Base-by-base conservation (phyloP, 2,329 filamentous ascomycete genomes). In the Cladosporium cucumerinum region DNA sequence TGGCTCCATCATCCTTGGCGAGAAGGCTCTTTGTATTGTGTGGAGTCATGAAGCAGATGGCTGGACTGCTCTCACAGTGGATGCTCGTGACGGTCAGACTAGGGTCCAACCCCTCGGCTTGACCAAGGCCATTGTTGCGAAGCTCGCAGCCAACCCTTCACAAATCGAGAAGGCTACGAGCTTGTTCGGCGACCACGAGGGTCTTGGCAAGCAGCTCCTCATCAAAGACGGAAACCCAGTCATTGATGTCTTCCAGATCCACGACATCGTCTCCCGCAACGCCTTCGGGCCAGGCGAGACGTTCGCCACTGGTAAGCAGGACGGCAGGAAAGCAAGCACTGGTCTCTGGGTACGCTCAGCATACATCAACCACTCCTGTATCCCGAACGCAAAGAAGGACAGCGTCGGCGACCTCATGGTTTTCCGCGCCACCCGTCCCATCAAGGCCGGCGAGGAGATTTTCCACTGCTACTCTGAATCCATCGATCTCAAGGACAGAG, bases 51-150 rank as follows among this genome's bases (percentile, higher is more conserved):
- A 66, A 34, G 30, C 46, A 26, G 66, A 68, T 18, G 72, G 73
- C 26, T 81, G 79, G 75, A 79, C 80, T 6, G 78, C 78, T 0
- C 79, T 82, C 57, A 77, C 81, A 1, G 81, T 80, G 70, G 78
- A 80, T 57, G 55, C 71, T 10, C 69, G 67, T n/a, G 66, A 71
- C 57, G 63, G 69, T 12, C 52, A 65, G 14, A 67, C 71, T 21
- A 61, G 68, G 26, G 70, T 63, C 12, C 64, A 65, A 36, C 69
- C 69, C 5, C 70, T 66, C 16, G 71, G 70, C 25, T 59, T 72
- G 54, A 65, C 55, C 16, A 68, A 70, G 60, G 71, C 74, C 5
- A 74, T 79, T 58, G 74, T 79, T 3, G 74, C 77, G 28, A 77
- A 79, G 43, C 74, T 80, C 51, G 72, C 70, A 61, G 75, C 80